Conservation (phyloP, 73 alveolate species). For the Paramecium pentaurelia region DNA sequence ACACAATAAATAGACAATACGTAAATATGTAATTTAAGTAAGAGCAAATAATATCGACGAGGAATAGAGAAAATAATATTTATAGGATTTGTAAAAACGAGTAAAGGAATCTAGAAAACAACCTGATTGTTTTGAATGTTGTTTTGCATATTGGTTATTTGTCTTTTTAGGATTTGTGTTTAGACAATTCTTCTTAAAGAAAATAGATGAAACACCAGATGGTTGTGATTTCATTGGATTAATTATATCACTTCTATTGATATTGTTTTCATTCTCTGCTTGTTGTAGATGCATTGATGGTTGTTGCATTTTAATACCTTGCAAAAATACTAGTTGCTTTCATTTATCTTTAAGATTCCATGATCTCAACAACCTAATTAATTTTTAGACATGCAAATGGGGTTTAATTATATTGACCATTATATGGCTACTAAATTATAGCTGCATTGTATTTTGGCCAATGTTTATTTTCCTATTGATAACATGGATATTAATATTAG, state of each 20-base stretch:
- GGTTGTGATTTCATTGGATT: neutral
- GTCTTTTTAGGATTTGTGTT: neutral
- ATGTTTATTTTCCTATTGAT: neutral
- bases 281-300: neutral
- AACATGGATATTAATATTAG: conserved; percentile 2
- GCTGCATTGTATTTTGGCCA: conserved; percentile 23
- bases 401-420: neutral
- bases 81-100: neutral
- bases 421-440: neutral
- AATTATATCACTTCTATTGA: neutral
- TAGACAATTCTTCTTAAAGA: neutral
- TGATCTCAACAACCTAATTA: neutral
- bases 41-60: conserved; percentile 10
- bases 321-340: neutral
- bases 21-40: neutral
- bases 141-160: conserved; percentile 33
- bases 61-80: neutral
- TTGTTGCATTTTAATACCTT: conserved; percentile 10
- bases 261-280: neutral
- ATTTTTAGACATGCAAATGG: conserved; percentile 10
- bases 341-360: neutral
- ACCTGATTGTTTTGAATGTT: neutral
- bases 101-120: neutral
- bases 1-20: neutral
- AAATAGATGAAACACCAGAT: neutral